phyloP scores from a whole-genome alignment of 2,329 filamentous ascomycete species.

The Ceratocystis harringtonii region DNA sequence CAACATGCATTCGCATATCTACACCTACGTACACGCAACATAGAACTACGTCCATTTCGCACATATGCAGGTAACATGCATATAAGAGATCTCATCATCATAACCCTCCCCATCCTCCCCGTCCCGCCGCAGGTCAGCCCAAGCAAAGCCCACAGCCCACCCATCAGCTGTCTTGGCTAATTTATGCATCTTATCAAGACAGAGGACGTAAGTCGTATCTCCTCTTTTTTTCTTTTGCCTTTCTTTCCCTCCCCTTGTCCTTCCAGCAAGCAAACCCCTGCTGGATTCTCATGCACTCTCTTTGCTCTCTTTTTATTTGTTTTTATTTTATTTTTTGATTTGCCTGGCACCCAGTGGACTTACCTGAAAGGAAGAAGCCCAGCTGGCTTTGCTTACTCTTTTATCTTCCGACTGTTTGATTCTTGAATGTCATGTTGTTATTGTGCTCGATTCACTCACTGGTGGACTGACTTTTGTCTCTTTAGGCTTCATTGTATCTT shows the following conservation, averaged over 20 bases:
- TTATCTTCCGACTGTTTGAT: not conserved
- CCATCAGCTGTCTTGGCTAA: conserved; percentile 3
- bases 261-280: not conserved
- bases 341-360: not conserved
- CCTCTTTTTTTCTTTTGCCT: not conserved
- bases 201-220: not conserved
- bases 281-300: not conserved
- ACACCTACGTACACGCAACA: not conserved
- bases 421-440: too few species aligned
- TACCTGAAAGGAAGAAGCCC: not conserved
- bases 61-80: conserved; percentile 1
- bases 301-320: not conserved
- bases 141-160: not conserved
- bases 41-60: not conserved
- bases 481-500: not conserved
- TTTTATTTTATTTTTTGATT: not conserved
- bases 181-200: not conserved
- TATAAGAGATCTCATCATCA: conserved; percentile 3
- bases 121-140: not conserved
- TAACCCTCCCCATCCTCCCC: not conserved
- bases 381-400: not conserved
- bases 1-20: not conserved
- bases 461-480: not conserved
- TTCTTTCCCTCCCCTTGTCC: not conserved
- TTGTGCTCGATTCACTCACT: too few species aligned